Percentiles rank a stretch among this genome's conserved stretches.
Evolutionary conservation across 2,329 filamentous ascomycete genomes (phyloP).

Genomic region (Pochonia chlamydosporia): DNA sequence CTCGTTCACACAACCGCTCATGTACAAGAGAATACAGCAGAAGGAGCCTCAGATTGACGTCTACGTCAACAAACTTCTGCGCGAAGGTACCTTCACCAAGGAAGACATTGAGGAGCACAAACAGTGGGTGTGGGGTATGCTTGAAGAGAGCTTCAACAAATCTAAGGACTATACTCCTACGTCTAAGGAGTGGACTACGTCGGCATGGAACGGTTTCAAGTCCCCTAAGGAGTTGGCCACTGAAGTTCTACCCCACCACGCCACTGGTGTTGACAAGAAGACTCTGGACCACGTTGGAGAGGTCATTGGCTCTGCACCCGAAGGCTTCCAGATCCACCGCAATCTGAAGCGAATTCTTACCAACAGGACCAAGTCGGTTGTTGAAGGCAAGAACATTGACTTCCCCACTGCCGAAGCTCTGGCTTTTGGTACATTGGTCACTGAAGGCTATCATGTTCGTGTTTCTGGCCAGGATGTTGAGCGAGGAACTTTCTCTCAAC

Average conservation of each 20-base stretch:
- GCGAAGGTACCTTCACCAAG: constrained; percentile 93
- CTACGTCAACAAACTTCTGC: constrained; percentile 84
- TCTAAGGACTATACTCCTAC: constrained; percentile 97
- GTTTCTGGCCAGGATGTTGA: constrained; percentile 98
- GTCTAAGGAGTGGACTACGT: constrained; percentile 97
- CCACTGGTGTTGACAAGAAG: constrained; percentile 70
- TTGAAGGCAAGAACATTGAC: constrained; percentile 91
- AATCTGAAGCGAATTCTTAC: constrained; percentile 95
- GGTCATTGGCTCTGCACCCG: constrained; percentile 71
- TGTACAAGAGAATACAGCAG: constrained; percentile 95
- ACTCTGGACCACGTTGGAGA: constrained; percentile 77
- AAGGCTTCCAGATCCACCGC: constrained; percentile 83
- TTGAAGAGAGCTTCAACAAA: constrained; percentile 94
- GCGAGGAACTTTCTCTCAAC: constrained; percentile 98
- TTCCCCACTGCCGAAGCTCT: constrained; percentile 96
- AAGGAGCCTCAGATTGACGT: constrained; percentile 83
- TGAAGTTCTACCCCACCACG: constrained; percentile 86
- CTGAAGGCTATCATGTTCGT: constrained; percentile 93
- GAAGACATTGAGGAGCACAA: constrained; percentile 98
- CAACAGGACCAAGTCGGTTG: constrained; percentile 84
- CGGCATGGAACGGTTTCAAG: constrained; percentile 99
- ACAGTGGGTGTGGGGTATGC: constrained; percentile 99
- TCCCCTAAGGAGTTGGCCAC: constrained; percentile 95
- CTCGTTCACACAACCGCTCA: constrained; percentile 97
- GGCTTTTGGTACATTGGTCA: constrained; percentile 85